Conservation (phyloP, 1,139 yeast species). For the Meyerozyma athensensis region DNA sequence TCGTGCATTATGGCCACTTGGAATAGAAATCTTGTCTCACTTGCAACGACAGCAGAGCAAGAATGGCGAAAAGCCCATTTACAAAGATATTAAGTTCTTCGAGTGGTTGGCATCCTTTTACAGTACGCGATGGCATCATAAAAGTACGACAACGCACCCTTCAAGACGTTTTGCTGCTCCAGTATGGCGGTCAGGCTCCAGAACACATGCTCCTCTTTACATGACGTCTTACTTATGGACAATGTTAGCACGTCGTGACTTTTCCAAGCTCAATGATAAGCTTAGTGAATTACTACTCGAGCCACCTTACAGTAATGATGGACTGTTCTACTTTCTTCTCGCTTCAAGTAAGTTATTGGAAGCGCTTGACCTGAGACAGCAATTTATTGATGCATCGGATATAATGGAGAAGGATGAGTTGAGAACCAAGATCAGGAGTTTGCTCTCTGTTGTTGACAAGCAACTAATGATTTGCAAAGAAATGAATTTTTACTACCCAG, state of each 20-base stretch:
- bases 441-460: background rate
- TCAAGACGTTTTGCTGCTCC: conserved; percentile 26
- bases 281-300: conserved; percentile 38
- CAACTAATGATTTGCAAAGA: background rate
- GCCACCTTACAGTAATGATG: conserved; percentile 44
- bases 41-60: background rate
- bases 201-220: conserved; percentile 33
- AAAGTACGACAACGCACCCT: conserved; percentile 7
- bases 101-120: conserved; percentile 32
- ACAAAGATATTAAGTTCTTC: conserved; percentile 29
- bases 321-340: conserved; percentile 32
- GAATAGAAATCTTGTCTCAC: conserved; percentile 36
- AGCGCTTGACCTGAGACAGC: conserved; percentile 3
- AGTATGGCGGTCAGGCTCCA: conserved; percentile 36
- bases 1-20: conserved; percentile 56
- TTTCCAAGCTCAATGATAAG: conserved; percentile 21
- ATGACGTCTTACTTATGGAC: conserved; percentile 35
- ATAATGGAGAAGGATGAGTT: conserved; percentile 3
- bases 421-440: conserved; percentile 1
- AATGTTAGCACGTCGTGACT: conserved; percentile 24
- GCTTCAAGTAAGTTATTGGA: conserved; percentile 25
- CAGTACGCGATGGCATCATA: conserved; percentile 9
- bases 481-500: background rate
- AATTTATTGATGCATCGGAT: conserved; percentile 2
- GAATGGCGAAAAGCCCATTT: conserved; percentile 3